Base-by-base conservation (phyloP, 331 rosid species). In the Pyrus hybrid region DNA sequence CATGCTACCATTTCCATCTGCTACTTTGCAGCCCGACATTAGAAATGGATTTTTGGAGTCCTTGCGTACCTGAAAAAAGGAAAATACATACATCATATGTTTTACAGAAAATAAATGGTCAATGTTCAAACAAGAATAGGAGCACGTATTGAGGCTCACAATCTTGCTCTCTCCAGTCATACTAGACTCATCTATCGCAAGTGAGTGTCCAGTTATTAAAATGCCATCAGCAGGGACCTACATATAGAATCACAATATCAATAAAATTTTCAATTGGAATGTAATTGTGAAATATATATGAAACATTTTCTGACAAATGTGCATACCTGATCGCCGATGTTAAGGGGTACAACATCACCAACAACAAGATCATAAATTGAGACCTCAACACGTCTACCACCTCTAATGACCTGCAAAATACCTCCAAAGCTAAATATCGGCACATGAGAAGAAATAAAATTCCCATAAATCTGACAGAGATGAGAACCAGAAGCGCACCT, bases 121-220 rank as follows among this genome's bases (percentile, higher is more conserved):
- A 29, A 64, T 23, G 9, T 29, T 72, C 53, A 43, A 68, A 63
- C 70, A 20, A 11, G 22, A 33, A 3, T 62, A 33, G 61, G 47
- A 72, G 66, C 10, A 80, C 26, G 80, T 26, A 71, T 29, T 70
- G 72, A 73, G 68, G 78, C 98, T 84, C 77, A 95, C 99, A 84
- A 83, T 90, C 89, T 89, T 92, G 87, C 98, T 92, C 88, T 95
- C 99, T 67, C 99, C 99, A 33, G 99, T 95, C 98, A 95, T 95
- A 90, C 97, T 92, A 37, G 99, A 95, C 77, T 95, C 99, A 82
- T 95, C 99, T 79, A 95, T 85, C 25, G 99, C 88, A 69, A 95
- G 89, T 62, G 97, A 90, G 90, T 92, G 93, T 47, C 98, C 99
- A 81, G 76, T 76, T 53, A 95, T 84, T 70, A 95, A 29, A 80